These are phyloP conservation scores for Chrysosporium queenslandicum DNA, from an alignment of 2,329 filamentous ascomycete species.

Conservation along the genomic window DNA sequence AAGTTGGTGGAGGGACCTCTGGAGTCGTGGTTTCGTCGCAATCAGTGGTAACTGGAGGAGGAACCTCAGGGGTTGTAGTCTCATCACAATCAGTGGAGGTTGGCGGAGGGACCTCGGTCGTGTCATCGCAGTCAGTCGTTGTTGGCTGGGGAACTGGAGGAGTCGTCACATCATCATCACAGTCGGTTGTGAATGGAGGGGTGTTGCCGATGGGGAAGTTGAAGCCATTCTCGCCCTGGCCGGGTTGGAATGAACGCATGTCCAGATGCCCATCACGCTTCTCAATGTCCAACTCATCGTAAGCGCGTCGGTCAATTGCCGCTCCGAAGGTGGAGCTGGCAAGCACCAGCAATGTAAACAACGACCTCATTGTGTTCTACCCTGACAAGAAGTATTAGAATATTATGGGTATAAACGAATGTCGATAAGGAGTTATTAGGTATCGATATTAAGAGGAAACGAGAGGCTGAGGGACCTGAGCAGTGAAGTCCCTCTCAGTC, in stretches of 20 bases:
- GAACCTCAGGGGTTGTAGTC: slow-evolving; percentile 3
- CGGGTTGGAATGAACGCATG: background rate
- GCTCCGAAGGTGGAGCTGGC: slow-evolving; percentile 20
- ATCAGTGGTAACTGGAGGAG: background rate
- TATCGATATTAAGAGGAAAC: slow-evolving; percentile 18
- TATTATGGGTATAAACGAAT: slow-evolving; percentile 10
- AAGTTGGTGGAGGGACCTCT: background rate
- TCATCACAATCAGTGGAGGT: slow-evolving; percentile 7
- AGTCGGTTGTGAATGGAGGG: background rate
- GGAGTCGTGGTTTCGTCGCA: background rate
- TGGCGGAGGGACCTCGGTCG: background rate
- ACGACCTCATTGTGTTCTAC: slow-evolving; percentile 20
- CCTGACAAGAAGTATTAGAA: background rate
- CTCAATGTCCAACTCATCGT: slow-evolving; percentile 14
- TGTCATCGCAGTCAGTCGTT: background rate
- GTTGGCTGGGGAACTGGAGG: background rate
- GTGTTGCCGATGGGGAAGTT: background rate
- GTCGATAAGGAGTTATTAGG: slow-evolving; percentile 10
- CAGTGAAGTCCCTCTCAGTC: slow-evolving; percentile 35
- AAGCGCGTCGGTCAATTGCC: slow-evolving; percentile 14
- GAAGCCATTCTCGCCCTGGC: background rate
- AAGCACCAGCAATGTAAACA: slow-evolving; percentile 21
- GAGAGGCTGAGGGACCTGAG: slow-evolving; percentile 35
- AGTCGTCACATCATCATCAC: background rate
- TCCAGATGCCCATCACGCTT: slow-evolving; percentile 2